Evolutionary conservation across 352 stramenopile genomes (phyloP), one percentile per base, ranked within the genome.

Genomic region (Globisporangium spinosum): DNA sequence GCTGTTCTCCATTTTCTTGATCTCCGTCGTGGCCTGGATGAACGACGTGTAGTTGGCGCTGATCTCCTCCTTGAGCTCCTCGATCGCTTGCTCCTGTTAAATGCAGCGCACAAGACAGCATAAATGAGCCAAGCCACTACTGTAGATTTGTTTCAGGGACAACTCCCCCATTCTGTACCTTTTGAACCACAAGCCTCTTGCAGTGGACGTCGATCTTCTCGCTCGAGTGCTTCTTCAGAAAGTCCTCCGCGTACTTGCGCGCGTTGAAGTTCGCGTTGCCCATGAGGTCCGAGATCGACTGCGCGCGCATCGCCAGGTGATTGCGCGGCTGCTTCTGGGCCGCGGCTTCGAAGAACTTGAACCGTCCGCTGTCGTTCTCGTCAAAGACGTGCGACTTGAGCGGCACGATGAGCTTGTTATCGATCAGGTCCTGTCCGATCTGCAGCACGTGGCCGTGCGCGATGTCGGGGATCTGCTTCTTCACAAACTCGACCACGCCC

Each of bases 1-100:
- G 58, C 84, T 93, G 66, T 92, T 93, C 53, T 95, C 87, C 82
- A 95, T 93, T 7, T 71, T 87, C 67, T 91, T 91, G 57, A 91
- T 93, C 69, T 95, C 85, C 3, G 76, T 69, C 8, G 83, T 80
- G 9, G 85, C 83, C 4, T 72, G 75, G 32, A 95, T 91, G 65
- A 95, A 95, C 10, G 87, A 89, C 17, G 77, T 84, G 72, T 95
- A 93, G 67, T 91, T 93, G 13, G 77, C 78, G 43, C 83, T 91
- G 63, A 95, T 95, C 58, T 93, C 85, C 45, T 90, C 75, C 60
- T 95, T 93, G 34, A 95, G 70, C 34, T 90, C 85, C 20, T 93
- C 83, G 45, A 92, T 93, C n/a, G 85, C 93, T 63, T 87, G 83
- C 49, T 95, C 84, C 80, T 91, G 64, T 20, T 49, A 22, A n/a